Base-by-base conservation (phyloP, 2,329 filamentous ascomycete genomes). In the Sordariomycetes sp. region DNA sequence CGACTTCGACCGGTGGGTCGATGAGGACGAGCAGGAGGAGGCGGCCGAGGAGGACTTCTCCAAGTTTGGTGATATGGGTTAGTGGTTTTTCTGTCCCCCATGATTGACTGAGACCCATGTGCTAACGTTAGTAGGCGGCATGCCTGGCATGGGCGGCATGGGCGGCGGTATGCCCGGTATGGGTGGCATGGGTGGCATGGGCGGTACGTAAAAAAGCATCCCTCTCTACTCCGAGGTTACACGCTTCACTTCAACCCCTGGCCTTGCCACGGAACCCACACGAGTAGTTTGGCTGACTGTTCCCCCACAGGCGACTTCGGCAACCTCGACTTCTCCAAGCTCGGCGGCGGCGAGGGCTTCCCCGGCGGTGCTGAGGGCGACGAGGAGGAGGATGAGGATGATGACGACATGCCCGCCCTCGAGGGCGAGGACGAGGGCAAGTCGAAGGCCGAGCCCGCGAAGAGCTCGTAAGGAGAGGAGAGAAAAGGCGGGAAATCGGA, bases 1-100 rank as follows among this genome's bases (percentile, higher is more conserved):
- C 64, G 88, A 99, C 78, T 99, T 99, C 68, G 92, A 97, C 79
- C 97, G 96, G 88, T 97, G 92, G 92, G 89, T 96, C 68, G 92
- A 97, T 66, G 90, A 97, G 83, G 92, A 99, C 71, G 94, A 99
- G 83, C 94, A 99, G 79, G 88, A 97, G 70, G 91, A 90, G 74
- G 87, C 83, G 61, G 79, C 83, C 54, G 90, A 95, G 64, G 91
- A 96, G 59, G 92, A 96, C 73, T 75, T 86, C 65, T 82, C 81
- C 63, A 79, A 85, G 70, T 85, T 83, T 65, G 83, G 80, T 60
- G 83, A 83, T 63, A 88, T 85, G 82, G 80, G 81, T 78, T 71
- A 69, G 79, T 80, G 34, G 24, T 57, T 64, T 55, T 4, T 25
- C 7, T 34, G 8, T 18, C 18, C 16, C n/a, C n/a, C n/a, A 8